Base-by-base conservation (phyloP, 495 filamentous ascomycete species). In the Amniculicola lignicola region DNA sequence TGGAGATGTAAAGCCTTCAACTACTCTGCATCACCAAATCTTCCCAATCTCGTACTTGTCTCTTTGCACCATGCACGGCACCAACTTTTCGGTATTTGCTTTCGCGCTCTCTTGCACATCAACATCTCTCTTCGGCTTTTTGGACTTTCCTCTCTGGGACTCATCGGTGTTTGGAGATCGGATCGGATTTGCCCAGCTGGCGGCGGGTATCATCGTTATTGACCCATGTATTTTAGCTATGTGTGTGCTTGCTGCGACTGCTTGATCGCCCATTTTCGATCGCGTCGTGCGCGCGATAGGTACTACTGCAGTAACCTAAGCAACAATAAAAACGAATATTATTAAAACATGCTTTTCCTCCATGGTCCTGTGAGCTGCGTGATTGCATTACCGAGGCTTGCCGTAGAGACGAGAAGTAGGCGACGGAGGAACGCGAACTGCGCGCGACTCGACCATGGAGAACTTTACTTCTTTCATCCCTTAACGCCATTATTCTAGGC, bases 1-100 rank as follows among this genome's bases (percentile, higher is more conserved):
- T 66, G 63, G 36, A 66, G 42, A 28, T 66, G 47, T 66, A 40
- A 57, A 40, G 12, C 18, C n/a, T 15, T 38, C 18, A 5, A 40
- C 23, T 3, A 10, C 6, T 28, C 11, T 23, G 22, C 2, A 18
- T 21, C 14, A 38, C 28, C 40, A 9, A 18, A 36, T 1, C 6
- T 29, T n/a, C 35, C 44, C 11, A 15, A 18, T 40, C 15, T 39
- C 16, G 7, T 36, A 16, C 16, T 24, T 5, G 2, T n/a, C 36
- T 41, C 24, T 52, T 39, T 18, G 21, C 36, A 28, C 11, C 42
- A 2, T 51, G 46, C 21, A 57, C 41, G 48, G 55, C 46, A 52
- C 39, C 31, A 45, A 22, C 28, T 21, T 42, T 16, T 52, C 28
- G 41, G 41, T 44, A 22, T 44, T 22, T 27, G 31, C 40, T 23